phyloP scores from a whole-genome alignment of 2,329 filamentous ascomycete genomes.

The Aspergillus fischeri region DNA sequence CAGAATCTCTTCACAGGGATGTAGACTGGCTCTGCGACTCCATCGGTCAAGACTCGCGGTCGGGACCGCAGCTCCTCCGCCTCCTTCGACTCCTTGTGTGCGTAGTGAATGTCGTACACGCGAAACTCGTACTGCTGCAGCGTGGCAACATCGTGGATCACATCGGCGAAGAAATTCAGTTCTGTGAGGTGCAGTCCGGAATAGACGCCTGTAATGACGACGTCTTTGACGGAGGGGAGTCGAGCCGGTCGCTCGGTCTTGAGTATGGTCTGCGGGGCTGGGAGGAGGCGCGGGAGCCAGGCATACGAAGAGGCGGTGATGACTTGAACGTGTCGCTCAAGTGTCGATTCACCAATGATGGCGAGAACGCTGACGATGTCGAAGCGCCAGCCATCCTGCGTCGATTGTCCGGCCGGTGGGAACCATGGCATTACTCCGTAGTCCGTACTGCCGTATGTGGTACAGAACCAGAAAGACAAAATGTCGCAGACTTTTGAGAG shows the following conservation, averaged over 20 bases:
- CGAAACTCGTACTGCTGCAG: constrained; percentile 9
- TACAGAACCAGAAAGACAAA: background rate
- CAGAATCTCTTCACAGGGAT: constrained; percentile 41
- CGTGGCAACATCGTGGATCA: constrained; percentile 46
- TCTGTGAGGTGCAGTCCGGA: constrained; percentile 53
- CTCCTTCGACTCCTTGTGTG: background rate
- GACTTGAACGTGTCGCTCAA: constrained; percentile 55
- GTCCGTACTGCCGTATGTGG: background rate
- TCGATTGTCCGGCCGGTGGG: background rate
- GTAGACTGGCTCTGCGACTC: background rate
- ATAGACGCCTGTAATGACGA: constrained; percentile 53
- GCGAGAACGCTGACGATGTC: constrained; percentile 61
- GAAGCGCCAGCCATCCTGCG: constrained; percentile 45
- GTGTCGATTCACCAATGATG: constrained; percentile 58
- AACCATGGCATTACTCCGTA: background rate
- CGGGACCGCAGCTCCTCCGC: background rate
- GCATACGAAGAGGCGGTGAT: constrained; percentile 56
- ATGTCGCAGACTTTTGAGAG: background rate
- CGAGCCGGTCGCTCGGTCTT: constrained; percentile 53
- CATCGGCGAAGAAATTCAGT: constrained; percentile 60
- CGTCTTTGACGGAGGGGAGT: constrained; percentile 53
- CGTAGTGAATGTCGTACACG: constrained; percentile 4
- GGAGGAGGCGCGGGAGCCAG: constrained; percentile 56
- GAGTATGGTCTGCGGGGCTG: constrained; percentile 58
- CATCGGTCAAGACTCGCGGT: background rate